Evolutionary conservation across 2,329 filamentous ascomycete species (phyloP), one percentile per base, ranked within the genome.

Genomic region (Escovopsis weberi): DNA sequence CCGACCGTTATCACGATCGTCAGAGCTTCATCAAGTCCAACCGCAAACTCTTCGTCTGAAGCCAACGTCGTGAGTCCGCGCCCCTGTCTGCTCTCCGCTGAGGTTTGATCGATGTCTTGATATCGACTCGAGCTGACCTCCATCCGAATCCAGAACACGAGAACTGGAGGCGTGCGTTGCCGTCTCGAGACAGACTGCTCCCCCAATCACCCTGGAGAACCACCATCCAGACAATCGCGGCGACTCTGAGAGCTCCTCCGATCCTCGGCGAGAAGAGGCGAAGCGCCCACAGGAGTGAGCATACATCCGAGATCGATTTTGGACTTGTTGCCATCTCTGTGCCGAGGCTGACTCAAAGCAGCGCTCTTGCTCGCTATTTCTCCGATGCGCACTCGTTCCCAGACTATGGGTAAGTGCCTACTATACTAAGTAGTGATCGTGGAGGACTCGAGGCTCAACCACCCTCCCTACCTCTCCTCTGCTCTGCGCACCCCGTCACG

Each of bases 321-420:
- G 34, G 26, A 15, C 30, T 41, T 5, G 12, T 38, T 11, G 26
- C 15, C 30, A 8, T 10, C 6, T 28, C 43, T 7, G 38, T 38
- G 32, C 6, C 33, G 30, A 12, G 30, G 33, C 43, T 50, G 46
- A 48, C 41, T 26, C 32, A 23, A 8, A 26, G 12, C 45, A 63
- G 60, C 51, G 52, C 59, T 41, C 49, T 56, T 43, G 50, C 50
- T 42, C 55, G 60, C 45, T 65, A 65, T 46, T 45, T 52, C 42
- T 64, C 60, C 44, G 48, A 58, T 45, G 55, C 55, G 47, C 55
- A 57, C 51, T 63, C 60, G 45, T 61, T 63, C 50, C 62, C 62
- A 40, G 62, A 65, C 53, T 66, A 65, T 65, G 62, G 59, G 62
- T 65, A 59, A 42, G 52, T 30, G 3, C 28, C 4, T 2, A 9